Percentiles rank a stretch among this genome's conserved stretches.
Conservation (phyloP, 2,329 filamentous ascomycete species). For the Apiospora hydei region DNA sequence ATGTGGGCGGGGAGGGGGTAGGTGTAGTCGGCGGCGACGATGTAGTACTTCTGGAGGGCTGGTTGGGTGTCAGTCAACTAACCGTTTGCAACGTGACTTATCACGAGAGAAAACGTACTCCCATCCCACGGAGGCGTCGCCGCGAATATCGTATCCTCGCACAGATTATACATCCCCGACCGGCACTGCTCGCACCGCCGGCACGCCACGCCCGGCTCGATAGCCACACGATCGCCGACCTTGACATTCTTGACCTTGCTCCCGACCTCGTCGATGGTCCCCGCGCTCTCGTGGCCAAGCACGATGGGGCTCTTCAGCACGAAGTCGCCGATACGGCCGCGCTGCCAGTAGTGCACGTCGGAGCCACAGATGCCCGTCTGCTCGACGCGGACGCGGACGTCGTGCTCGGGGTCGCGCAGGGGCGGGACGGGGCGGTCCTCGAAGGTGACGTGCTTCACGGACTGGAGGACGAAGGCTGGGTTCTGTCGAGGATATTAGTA, state of each 20-base stretch:
- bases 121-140: conserved; percentile 58
- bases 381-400: conserved; percentile 53
- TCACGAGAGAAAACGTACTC: not conserved
- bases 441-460: conserved; percentile 52
- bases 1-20: conserved; percentile 84
- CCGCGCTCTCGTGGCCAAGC: conserved; percentile 55
- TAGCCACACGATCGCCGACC: conserved; percentile 53
- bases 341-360: conserved; percentile 55
- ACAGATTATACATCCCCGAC: conserved; percentile 49
- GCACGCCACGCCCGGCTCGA: conserved; percentile 57
- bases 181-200: conserved; percentile 51
- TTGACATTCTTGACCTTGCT: conserved; percentile 50
- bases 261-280: conserved; percentile 50
- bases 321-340: conserved; percentile 56
- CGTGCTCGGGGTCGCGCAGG: conserved; percentile 47
- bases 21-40: conserved; percentile 87
- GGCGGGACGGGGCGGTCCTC: conserved; percentile 51
- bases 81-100: too few relatives aligned
- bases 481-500: conserved; percentile 41
- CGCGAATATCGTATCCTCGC: conserved; percentile 54
- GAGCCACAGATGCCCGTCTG: conserved; percentile 57
- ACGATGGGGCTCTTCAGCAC: conserved; percentile 52
- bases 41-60: conserved; percentile 84
- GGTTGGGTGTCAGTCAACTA: not conserved
- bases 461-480: conserved; percentile 55